Evolutionary conservation across 1,284 basidiomycete genomes (phyloP).

Genomic region (Phylloporus sp.): DNA sequence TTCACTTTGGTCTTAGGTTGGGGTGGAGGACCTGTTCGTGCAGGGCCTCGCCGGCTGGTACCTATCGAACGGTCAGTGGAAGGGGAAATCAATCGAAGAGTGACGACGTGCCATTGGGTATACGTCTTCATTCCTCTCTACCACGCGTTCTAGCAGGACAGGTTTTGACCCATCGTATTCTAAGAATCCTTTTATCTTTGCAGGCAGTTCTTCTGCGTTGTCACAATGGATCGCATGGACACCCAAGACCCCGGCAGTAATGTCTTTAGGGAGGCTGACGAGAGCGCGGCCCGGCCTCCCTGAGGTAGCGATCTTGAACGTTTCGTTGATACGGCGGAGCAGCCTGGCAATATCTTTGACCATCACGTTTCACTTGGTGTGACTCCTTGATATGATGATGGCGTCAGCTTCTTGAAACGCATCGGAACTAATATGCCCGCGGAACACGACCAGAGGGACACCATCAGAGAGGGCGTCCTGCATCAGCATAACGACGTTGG

Average conservation of each 20-base stretch:
- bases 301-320: constrained; percentile 98
- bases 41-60: constrained; percentile 88
- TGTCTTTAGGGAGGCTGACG: constrained; percentile 97
- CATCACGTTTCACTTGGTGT: constrained; percentile 99
- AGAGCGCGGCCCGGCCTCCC: constrained; percentile 97
- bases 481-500: constrained; percentile 98
- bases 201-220: constrained; percentile 77
- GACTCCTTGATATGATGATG: constrained; percentile 93
- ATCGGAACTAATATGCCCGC: constrained; percentile 97
- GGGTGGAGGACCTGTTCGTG: constrained; percentile 86
- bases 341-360: constrained; percentile 97
- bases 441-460: constrained; percentile 94
- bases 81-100: background rate
- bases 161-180: constrained; percentile 91
- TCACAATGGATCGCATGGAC: constrained; percentile 88
- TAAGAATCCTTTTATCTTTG: constrained; percentile 98
- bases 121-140: constrained; percentile 90
- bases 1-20: constrained; percentile 37
- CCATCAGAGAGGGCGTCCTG: constrained; percentile 97
- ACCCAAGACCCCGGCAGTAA: constrained; percentile 94
- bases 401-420: constrained; percentile 99
- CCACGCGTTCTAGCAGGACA: constrained; percentile 89
- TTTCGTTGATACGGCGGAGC: constrained; percentile 96
- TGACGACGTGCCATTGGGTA: constrained; percentile 83
- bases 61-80: constrained; percentile 43